Conservation (phyloP, 257 asterid species). For the Petunia secreta region DNA sequence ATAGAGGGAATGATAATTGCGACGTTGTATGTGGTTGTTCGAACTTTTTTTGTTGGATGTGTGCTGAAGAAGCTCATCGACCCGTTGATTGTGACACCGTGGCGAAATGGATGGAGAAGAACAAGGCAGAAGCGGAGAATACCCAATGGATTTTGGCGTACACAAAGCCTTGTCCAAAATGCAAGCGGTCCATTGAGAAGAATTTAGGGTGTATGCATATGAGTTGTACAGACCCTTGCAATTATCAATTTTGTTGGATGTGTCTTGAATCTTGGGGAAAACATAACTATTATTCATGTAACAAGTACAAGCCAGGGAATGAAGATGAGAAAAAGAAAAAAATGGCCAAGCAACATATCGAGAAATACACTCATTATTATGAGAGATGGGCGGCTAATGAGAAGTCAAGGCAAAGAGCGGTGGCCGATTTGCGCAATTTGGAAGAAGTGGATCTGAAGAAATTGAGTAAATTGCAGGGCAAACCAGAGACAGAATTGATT, state of each 20-base stretch:
- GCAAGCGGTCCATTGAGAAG: neutral
- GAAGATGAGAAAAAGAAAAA: neutral
- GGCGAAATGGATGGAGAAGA: constrained; percentile 31
- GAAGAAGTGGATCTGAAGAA: neutral
- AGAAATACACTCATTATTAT: no score
- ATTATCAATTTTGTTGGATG: constrained; percentile 1
- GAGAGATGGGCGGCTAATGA: no score
- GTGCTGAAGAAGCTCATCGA: constrained; percentile 35
- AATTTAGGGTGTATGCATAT: neutral
- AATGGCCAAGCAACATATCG: neutral
- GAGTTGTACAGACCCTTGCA: constrained; percentile 2
- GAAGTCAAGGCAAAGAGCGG: neutral
- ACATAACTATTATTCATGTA: constrained; percentile 8
- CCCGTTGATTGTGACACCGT: constrained; percentile 40
- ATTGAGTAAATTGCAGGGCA: neutral
- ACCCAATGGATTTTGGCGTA: constrained; percentile 3
- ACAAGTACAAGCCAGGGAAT: neutral
- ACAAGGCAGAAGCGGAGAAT: constrained; percentile 32
- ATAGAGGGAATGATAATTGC: no score
- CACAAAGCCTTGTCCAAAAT: no score
- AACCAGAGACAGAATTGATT: neutral
- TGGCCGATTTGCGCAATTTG: neutral
- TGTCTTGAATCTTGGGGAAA: neutral
- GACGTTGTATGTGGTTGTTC: neutral
- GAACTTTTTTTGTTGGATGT: constrained; percentile 25